Percentiles rank a stretch among this genome's conserved stretches.
Conservation (phyloP, 805 yeast genomes). For the Kuraishia borneana region DNA sequence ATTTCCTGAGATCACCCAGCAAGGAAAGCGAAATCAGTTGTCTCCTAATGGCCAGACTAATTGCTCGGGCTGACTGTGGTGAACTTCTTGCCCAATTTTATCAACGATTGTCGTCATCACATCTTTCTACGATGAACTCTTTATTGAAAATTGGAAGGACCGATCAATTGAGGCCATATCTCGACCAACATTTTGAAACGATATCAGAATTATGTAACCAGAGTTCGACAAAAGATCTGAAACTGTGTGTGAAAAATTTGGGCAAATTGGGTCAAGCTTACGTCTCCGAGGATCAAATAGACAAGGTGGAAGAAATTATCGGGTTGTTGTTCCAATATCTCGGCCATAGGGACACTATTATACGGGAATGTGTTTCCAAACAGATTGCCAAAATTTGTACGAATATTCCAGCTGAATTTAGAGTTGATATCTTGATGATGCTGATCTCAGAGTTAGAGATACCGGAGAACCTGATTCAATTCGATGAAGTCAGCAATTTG, state of each 20-base stretch:
- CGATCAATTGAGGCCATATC: constrained; percentile 2
- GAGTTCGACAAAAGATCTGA: constrained; percentile 7
- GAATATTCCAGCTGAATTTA: constrained; percentile 19
- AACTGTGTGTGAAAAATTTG: constrained; percentile 18
- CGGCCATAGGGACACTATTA: constrained; percentile 37
- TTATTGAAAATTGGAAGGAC: constrained; percentile 10
- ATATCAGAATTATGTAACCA: not conserved
- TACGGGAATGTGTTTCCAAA: constrained; percentile 59
- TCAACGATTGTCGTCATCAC: constrained; percentile 5
- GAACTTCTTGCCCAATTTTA: constrained; percentile 16
- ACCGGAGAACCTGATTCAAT: not conserved
- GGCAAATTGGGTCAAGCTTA: constrained; percentile 27
- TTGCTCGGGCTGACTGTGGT: constrained; percentile 35
- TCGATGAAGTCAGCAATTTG: constrained; percentile 5
- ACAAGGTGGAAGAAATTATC: constrained; percentile 34
- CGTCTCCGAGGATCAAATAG: constrained; percentile 17
- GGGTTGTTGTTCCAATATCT: constrained; percentile 32
- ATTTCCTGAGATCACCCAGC: constrained; percentile 32
- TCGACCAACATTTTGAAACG: constrained; percentile 5
- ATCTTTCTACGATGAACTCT: constrained; percentile 11
- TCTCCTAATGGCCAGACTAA: constrained; percentile 37
- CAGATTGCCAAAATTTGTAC: constrained; percentile 40
- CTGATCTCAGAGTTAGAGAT: constrained; percentile 23
- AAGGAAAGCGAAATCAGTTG: constrained; percentile 47
- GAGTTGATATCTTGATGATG: constrained; percentile 27